These are phyloP conservation scores for Pestalotiopsis sp. DNA, from an alignment of 2,329 filamentous ascomycete species.

Conservation along the genomic window DNA sequence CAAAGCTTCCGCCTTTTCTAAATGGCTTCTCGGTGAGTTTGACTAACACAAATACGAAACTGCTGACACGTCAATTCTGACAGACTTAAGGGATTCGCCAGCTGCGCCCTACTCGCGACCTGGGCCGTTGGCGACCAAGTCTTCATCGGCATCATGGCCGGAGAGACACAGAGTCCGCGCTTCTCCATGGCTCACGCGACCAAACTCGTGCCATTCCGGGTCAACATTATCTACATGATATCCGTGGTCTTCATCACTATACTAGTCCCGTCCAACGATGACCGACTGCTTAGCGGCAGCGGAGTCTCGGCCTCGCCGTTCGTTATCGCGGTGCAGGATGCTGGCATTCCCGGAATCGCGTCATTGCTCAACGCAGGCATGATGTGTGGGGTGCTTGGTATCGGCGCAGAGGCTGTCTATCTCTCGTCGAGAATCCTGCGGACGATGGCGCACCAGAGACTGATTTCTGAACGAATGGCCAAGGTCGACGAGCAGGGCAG, in stretches of 20 bases:
- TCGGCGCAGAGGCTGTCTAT: not conserved
- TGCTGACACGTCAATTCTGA: no score
- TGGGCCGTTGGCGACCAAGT: conserved; percentile 28
- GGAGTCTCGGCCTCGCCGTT: not conserved
- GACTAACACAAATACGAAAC: no score
- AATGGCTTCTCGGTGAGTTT: conserved; percentile 33
- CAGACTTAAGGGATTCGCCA: not conserved
- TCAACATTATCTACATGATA: conserved; percentile 32
- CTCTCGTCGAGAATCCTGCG: not conserved
- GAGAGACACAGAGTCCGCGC: conserved; percentile 36
- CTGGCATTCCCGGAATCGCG: not conserved
- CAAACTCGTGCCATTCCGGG: conserved; percentile 33
- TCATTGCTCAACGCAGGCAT: not conserved
- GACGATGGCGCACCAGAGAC: not conserved
- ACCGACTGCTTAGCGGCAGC: not conserved
- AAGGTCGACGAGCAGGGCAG: not conserved
- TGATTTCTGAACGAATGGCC: not conserved
- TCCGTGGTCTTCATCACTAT: conserved; percentile 29
- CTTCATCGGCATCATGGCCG: conserved; percentile 36
- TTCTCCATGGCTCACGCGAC: conserved; percentile 36
- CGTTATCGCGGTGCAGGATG: not conserved
- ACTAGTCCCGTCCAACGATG: not conserved
- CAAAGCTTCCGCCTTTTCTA: conserved; percentile 31
- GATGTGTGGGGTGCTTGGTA: not conserved
- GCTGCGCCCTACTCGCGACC: conserved; percentile 21